A percentile compares a stretch with the other conserved stretches of the same genome.
phyloP scores from a whole-genome alignment of 2,329 filamentous ascomycete genomes.

The Xylariaceae sp. region DNA sequence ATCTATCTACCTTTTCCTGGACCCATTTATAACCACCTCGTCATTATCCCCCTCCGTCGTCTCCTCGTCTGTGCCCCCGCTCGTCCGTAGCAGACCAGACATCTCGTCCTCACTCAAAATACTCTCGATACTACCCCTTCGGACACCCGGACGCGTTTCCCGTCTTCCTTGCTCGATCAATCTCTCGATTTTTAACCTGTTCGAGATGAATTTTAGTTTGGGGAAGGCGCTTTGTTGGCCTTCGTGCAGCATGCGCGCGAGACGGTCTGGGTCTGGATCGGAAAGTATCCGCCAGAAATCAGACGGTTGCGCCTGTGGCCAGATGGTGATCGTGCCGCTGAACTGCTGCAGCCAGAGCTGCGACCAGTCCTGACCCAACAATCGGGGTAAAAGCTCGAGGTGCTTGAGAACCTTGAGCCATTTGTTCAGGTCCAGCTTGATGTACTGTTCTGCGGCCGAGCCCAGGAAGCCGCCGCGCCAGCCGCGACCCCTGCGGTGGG shows the following conservation, averaged over 20 bases:
- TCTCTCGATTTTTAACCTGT: constrained; percentile 78
- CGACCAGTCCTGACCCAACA: constrained; percentile 91
- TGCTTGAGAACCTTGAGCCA: constrained; percentile 95
- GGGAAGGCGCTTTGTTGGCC: constrained; percentile 87
- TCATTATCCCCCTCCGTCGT: constrained; percentile 26
- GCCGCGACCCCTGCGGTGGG: constrained; percentile 84
- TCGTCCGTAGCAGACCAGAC: constrained; percentile 40
- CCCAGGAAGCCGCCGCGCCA: constrained; percentile 96
- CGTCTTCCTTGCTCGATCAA: constrained; percentile 51
- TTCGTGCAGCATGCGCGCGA: constrained; percentile 84
- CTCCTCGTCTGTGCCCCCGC: constrained; percentile 28
- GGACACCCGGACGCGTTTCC: constrained; percentile 45
- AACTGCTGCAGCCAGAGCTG: constrained; percentile 96
- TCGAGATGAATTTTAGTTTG: constrained; percentile 84
- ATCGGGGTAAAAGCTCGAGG: constrained; percentile 83
- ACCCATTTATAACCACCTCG: constrained; percentile 28
- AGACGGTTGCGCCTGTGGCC: constrained; percentile 72
- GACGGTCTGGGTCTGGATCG: constrained; percentile 68
- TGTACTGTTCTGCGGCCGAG: constrained; percentile 84
- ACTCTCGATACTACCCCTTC: constrained; percentile 52
- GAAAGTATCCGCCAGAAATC: constrained; percentile 85
- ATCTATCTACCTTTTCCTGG: constrained; percentile 22
- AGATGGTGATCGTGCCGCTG: constrained; percentile 90
- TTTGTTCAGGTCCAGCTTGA: constrained; percentile 95
- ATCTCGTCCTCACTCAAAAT: constrained; percentile 59